phyloP scores from a whole-genome alignment of 495 filamentous ascomycete genomes.

The Aspergillus bertholletiae region DNA sequence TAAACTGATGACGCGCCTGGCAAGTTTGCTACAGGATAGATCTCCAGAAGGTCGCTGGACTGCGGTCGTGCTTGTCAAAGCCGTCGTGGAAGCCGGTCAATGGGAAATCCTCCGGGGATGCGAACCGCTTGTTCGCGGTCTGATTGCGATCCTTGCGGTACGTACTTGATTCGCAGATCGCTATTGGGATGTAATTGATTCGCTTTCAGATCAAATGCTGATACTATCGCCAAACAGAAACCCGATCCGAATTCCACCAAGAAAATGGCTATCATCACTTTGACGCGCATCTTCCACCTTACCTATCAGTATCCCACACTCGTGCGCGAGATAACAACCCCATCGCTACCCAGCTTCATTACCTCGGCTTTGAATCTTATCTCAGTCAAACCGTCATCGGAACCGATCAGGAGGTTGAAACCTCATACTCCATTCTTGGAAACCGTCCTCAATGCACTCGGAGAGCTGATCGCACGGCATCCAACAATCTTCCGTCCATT shows the following conservation, averaged over 20 bases:
- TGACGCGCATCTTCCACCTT: conserved; percentile 77
- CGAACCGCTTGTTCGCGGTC: conserved; percentile 65
- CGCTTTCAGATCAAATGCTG: neutral
- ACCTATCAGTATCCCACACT: conserved; percentile 78
- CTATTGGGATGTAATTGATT: neutral
- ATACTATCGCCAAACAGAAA: conserved; percentile 47
- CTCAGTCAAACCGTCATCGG: conserved; percentile 40
- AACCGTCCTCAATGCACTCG: conserved; percentile 60
- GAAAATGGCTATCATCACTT: conserved; percentile 66
- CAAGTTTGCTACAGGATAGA: conserved; percentile 69
- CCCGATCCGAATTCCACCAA: conserved; percentile 68
- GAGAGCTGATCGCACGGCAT: conserved; percentile 67
- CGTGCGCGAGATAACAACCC: conserved; percentile 83
- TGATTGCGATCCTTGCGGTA: conserved; percentile 70
- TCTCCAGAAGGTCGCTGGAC: conserved; percentile 69
- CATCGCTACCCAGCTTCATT: conserved; percentile 70
- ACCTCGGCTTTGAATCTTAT: conserved; percentile 68
- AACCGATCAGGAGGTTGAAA: conserved; percentile 40
- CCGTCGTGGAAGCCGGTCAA: conserved; percentile 74
- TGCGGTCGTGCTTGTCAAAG: conserved; percentile 72
- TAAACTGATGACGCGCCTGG: conserved; percentile 74
- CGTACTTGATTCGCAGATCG: conserved; percentile 2
- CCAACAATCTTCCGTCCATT: conserved; percentile 78
- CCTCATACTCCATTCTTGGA: conserved; percentile 50
- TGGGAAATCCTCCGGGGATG: conserved; percentile 70